Conservation (phyloP, 106 monocot genomes). For the Platanthera zijinensis region DNA sequence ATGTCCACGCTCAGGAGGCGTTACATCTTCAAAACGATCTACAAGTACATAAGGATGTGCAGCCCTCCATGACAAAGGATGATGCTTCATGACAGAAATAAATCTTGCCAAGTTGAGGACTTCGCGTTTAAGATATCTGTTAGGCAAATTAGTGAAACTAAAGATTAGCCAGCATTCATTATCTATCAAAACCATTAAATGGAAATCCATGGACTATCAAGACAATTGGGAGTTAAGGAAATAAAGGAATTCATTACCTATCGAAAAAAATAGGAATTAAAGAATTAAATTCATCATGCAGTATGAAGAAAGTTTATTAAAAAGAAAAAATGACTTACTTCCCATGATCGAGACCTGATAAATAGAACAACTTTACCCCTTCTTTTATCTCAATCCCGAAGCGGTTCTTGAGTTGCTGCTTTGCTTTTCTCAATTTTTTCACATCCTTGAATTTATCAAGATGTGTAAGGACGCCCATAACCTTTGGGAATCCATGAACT, state of each 20-base stretch:
- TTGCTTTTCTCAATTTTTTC: slow-evolving; percentile 91
- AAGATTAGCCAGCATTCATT: neutral
- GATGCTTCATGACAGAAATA: slow-evolving; percentile 83
- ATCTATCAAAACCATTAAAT: neutral
- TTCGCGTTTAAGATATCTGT: slow-evolving; percentile 90
- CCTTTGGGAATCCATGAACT: slow-evolving; percentile 88
- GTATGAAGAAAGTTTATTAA: neutral
- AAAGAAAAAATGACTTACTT: slow-evolving; percentile 47
- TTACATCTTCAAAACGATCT: slow-evolving; percentile 95
- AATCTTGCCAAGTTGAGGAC: slow-evolving; percentile 93
- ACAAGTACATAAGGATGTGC: slow-evolving; percentile 88
- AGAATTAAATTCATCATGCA: neutral
- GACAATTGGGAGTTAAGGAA: too few relatives aligned
- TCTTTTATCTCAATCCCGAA: slow-evolving; percentile 89
- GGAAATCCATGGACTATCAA: neutral
- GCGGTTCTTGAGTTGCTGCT: slow-evolving; percentile 90
- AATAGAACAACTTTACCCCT: slow-evolving; percentile 88
- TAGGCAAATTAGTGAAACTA: neutral
- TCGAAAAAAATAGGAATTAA: neutral
- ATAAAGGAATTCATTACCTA: neutral
- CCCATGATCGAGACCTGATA: slow-evolving; percentile 90
- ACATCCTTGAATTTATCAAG: slow-evolving; percentile 96
- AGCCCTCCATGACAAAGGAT: slow-evolving; percentile 74
- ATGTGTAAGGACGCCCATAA: slow-evolving; percentile 98
- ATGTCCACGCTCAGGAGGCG: slow-evolving; percentile 61